Base-by-base conservation (phyloP, 768 basidiomycete species). In the Boletus sp. region DNA sequence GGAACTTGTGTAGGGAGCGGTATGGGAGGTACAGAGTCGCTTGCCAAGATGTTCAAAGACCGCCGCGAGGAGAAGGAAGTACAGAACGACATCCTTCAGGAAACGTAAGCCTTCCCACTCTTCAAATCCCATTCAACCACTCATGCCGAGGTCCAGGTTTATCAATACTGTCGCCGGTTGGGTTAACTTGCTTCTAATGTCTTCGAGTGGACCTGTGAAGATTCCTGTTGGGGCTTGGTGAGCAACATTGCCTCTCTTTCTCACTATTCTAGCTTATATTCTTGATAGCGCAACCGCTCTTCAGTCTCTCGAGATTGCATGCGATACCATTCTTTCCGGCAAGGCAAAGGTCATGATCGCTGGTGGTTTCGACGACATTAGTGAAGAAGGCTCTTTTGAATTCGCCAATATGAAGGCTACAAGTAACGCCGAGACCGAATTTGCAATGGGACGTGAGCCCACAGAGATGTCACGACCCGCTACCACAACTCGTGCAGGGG, bases 361-460 rank as follows among this genome's bases (percentile, higher is more conserved):
- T 36, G 97, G 97, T 71, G 97, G 97, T 56, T 98, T 95, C 77
- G 97, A 99, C 68, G 97, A 99, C 71, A 84, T 98, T 71, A 91
- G 89, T 61, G 97, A 99, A 74, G 97, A 99, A 75, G 97, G 96
- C 17, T 98, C 96, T 8, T 98, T 87, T 73, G 96, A 99, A 73
- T 99, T 99, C 74, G 97, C 94, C 49, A 98, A 98, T 79, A 99
- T 99, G 97, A 97, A 98, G 75, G 97, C 97, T 1, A 99, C 97
- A 6, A 93, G 90, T 75, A 98, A 96, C 68, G 89, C 95, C 1
- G 92, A 94, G 73, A 92, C 92, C 32, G 97, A 99, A 73, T 92
- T 98, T 68, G 96, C 95, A 4, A 97, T 97, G 90, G 97, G 97
- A 59, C 94, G 97, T 64, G 97, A 99, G 74, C 95, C 97, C 7